Evolutionary conservation across 257 asterid genomes (phyloP).

Genomic region (Fraxinus anomala): DNA sequence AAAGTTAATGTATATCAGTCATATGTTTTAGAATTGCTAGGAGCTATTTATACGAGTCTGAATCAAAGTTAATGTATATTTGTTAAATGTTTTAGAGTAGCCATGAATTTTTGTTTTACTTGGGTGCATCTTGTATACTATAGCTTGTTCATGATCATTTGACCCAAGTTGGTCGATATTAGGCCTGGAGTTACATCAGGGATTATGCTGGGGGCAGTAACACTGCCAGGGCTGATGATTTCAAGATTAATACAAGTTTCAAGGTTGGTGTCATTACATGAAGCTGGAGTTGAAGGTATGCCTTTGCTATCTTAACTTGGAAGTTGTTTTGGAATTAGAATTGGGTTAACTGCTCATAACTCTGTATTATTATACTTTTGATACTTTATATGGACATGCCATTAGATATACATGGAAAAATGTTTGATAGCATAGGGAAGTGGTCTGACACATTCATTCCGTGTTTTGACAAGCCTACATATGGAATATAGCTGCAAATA

Average conservation of each 20-base stretch:
- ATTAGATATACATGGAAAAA: too few species aligned
- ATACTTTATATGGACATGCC: too few species aligned
- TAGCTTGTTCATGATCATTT: not conserved
- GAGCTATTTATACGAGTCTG: too few species aligned
- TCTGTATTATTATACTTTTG: not conserved
- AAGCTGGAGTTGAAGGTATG: constrained; percentile 59
- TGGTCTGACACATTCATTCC: too few species aligned
- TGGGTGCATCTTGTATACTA: not conserved
- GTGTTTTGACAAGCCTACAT: too few species aligned
- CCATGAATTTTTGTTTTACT: not conserved
- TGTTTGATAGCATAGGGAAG: too few species aligned
- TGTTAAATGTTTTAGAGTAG: not conserved
- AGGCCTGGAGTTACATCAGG: constrained; percentile 97
- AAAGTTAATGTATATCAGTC: too few species aligned
- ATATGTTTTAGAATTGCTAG: too few species aligned
- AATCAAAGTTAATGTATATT: too few species aligned
- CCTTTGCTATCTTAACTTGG: not conserved
- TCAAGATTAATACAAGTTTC: constrained; percentile 72
- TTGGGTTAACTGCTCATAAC: not conserved
- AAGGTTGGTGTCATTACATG: constrained; percentile 48
- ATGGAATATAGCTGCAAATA: too few species aligned
- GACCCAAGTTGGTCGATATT: constrained; percentile 16
- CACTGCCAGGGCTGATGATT: constrained; percentile 79
- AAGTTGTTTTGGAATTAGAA: not conserved
- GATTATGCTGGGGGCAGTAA: constrained; percentile 76